Conservation (phyloP, 805 yeast species). For the Wickerhamiella bombiphila region DNA sequence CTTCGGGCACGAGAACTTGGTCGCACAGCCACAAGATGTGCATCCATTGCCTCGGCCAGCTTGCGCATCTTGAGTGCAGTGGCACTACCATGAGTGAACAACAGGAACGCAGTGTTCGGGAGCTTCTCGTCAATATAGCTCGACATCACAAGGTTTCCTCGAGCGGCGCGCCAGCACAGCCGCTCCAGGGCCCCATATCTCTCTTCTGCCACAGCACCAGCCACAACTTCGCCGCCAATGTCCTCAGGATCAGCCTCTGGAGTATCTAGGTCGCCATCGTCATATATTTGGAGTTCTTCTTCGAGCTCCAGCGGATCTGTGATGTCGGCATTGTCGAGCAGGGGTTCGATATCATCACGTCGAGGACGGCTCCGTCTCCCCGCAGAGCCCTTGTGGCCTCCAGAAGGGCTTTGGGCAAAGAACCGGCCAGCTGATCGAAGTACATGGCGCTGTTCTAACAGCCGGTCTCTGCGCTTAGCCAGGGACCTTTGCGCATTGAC, state of each 20-base stretch:
- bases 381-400: too few relatives aligned
- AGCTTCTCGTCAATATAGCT: constrained; percentile 50
- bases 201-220: constrained; percentile 68
- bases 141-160: constrained; percentile 80
- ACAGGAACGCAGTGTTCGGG: constrained; percentile 51
- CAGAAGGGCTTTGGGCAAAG: constrained; percentile 17
- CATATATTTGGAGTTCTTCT: constrained; percentile 2
- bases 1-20: constrained; percentile 30
- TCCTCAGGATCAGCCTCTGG: constrained; percentile 14
- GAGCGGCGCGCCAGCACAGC: constrained; percentile 79
- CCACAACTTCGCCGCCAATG: constrained; percentile 31
- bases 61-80: constrained; percentile 57
- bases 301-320: constrained; percentile 1
- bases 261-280: constrained; percentile 11
- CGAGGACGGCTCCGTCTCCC: not conserved
- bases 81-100: constrained; percentile 78
- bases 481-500: constrained; percentile 53
- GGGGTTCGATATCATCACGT: not conserved
- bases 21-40: constrained; percentile 45
- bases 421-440: constrained; percentile 33
- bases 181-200: constrained; percentile 60
- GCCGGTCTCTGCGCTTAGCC: constrained; percentile 40
- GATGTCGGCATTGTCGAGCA: not conserved
- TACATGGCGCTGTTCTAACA: constrained; percentile 60
- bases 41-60: constrained; percentile 81